These are phyloP conservation scores for Cordyceps sp. DNA, from an alignment of 2,329 filamentous ascomycete genomes.

Conservation along the genomic window DNA sequence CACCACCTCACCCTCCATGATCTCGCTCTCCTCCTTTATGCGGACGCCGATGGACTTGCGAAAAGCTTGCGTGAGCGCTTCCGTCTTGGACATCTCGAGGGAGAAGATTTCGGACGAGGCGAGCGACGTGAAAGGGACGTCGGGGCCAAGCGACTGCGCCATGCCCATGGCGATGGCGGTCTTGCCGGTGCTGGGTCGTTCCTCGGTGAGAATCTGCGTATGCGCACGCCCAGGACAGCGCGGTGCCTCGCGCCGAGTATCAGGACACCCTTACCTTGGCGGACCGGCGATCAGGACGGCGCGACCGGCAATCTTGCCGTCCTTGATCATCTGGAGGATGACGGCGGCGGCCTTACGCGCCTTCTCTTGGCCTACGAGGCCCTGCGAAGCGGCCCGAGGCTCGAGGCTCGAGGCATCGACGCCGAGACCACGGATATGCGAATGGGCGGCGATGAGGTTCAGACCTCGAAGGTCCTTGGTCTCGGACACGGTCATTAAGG, in stretches of 20 bases:
- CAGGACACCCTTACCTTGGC: constrained; percentile 51
- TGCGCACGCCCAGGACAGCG: neutral
- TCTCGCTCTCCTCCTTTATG: constrained; percentile 97
- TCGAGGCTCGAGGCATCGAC: constrained; percentile 86
- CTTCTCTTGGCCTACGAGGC: constrained; percentile 90
- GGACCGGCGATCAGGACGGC: constrained; percentile 91
- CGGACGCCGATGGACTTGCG: constrained; percentile 94
- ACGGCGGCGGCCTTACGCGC: constrained; percentile 91
- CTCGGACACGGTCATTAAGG: constrained; percentile 70
- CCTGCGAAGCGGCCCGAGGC: constrained; percentile 71
- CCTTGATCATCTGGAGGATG: constrained; percentile 96
- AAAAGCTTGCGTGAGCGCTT: constrained; percentile 96
- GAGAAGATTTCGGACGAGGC: constrained; percentile 97
- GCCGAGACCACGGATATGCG: constrained; percentile 88
- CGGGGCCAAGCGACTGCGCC: constrained; percentile 84
- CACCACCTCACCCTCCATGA: constrained; percentile 97
- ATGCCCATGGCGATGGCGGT: constrained; percentile 98
- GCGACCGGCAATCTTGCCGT: constrained; percentile 92
- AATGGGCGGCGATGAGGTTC: constrained; percentile 96
- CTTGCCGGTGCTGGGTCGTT: constrained; percentile 63
- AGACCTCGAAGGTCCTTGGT: constrained; percentile 90
- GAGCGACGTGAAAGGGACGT: constrained; percentile 92
- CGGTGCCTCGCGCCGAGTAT: no score
- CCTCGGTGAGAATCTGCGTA: constrained; percentile 7
- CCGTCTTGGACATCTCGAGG: constrained; percentile 98